Base-by-base conservation (phyloP, 306 rosid species). In the Luffa acutangula region DNA sequence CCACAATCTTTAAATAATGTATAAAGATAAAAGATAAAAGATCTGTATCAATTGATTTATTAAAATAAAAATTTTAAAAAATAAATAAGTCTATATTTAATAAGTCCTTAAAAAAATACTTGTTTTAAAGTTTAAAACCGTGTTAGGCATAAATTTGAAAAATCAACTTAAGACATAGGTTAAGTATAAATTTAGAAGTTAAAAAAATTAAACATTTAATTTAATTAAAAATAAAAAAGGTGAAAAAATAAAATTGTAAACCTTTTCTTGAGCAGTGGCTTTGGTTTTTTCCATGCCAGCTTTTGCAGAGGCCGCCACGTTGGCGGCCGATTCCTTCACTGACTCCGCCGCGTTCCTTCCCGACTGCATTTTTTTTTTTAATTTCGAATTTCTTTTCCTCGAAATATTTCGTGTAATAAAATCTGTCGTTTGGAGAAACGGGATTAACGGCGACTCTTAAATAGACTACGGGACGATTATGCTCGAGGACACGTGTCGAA, bases 281-380 rank as follows among this genome's bases (percentile, higher is more conserved):
- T 86, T 88, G 80, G 88, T 84, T 42, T 90, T 90, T 62, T 90
- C 92, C 85, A 85, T 78, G 71, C 95, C 95, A 81, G 91, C 69
- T 63, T 74, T 87, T 3, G 95, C 92, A 34, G 95, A 84, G 17
- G 95, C 95, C 10, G 85, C 89, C 62, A 88, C 43, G 84, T 88
- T 90, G 69, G 92, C 88, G 0, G 91, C 89, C 15, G 85, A 81
- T 87, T 90, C 92, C 87, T 87, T 89, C 41, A 33, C 7, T 33
- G 65, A 54, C 79, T 84, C 91, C 3, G 71, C 77, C 5, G 87
- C 85, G 67, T 86, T 85, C 84, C 64, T 89, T 25, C 86, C 89
- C 69, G 86, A 34, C 80, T 88, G 91, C 94, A 90, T 90, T 84
- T 85, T 83, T 63, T 4, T 62, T 1, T 20, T 48, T 33, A 25